Conservation (phyloP, 139 green algal species). For the Microglena sp. region DNA sequence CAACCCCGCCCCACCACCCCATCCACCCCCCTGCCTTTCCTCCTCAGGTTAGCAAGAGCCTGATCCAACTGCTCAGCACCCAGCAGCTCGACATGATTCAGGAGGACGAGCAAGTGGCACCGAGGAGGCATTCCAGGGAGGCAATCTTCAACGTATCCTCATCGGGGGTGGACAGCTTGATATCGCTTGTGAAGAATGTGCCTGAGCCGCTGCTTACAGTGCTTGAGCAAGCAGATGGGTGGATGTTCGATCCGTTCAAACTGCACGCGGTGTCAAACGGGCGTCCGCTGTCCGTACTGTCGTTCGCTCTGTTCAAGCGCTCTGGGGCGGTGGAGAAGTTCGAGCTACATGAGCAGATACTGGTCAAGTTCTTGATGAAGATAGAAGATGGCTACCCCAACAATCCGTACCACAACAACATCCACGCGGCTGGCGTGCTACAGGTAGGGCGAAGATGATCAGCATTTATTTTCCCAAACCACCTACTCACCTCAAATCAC, state of each 20-base stretch:
- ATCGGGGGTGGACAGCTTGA: no score
- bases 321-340: conserved; percentile 23
- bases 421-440: conserved; percentile 50
- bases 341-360: conserved; percentile 28
- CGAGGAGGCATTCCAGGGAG: no score
- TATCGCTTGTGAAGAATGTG: no score
- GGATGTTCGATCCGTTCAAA: conserved; percentile 49
- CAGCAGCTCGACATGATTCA: conserved; percentile 19
- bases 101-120: neutral
- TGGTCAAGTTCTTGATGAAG: conserved; percentile 38
- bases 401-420: conserved; percentile 55
- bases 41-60: conserved; percentile 15
- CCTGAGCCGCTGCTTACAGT: neutral
- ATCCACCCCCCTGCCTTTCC: no score
- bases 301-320: conserved; percentile 34
- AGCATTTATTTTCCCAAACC: no score
- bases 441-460: no score
- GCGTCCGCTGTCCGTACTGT: conserved; percentile 30
- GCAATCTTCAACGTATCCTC: no score
- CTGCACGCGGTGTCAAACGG: conserved; percentile 26
- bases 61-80: conserved; percentile 45
- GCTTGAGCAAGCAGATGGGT: conserved; percentile 34
- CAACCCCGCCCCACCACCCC: neutral
- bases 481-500: no score
- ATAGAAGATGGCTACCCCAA: conserved; percentile 48